Conservation (phyloP, 2,329 filamentous ascomycete species). For the Fusarium nanum region DNA sequence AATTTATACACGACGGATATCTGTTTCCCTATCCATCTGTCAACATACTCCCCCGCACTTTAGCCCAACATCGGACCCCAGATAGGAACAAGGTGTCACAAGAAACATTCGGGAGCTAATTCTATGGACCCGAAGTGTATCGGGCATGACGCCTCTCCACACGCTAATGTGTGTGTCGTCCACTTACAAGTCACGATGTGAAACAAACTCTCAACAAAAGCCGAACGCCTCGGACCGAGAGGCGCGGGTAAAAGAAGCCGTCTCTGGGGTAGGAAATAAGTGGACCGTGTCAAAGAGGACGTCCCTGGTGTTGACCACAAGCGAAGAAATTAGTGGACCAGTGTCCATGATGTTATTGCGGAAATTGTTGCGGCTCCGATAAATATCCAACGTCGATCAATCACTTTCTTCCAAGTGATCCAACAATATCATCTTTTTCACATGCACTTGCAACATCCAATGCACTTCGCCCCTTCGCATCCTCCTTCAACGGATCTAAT, state of each 20-base stretch:
- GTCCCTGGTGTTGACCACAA: too few species aligned
- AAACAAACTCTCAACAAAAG: constrained; percentile 10
- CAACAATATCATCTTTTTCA: constrained; percentile 36
- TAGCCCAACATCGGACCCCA: not conserved
- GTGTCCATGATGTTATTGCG: not conserved
- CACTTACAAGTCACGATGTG: not conserved
- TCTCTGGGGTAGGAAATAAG: not conserved
- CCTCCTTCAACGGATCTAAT: constrained; percentile 39
- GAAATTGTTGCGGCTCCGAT: too few species aligned
- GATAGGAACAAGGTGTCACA: not conserved
- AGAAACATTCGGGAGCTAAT: constrained; percentile 6
- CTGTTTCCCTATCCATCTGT: not conserved
- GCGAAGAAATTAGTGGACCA: too few species aligned
- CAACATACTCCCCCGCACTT: constrained; percentile 27
- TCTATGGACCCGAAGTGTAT: constrained; percentile 6
- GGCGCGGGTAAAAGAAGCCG: constrained; percentile 1
- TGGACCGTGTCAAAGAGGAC: not conserved
- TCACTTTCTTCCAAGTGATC: constrained; percentile 24
- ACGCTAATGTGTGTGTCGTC: not conserved
- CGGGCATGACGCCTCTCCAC: not conserved
- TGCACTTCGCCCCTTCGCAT: constrained; percentile 34
- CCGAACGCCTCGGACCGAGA: constrained; percentile 16
- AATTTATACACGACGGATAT: not conserved
- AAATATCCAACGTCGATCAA: not conserved
- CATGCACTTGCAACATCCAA: constrained; percentile 42